phyloP scores from a whole-genome alignment of 1,284 basidiomycete species.

The Ceratobasidium sp. region DNA sequence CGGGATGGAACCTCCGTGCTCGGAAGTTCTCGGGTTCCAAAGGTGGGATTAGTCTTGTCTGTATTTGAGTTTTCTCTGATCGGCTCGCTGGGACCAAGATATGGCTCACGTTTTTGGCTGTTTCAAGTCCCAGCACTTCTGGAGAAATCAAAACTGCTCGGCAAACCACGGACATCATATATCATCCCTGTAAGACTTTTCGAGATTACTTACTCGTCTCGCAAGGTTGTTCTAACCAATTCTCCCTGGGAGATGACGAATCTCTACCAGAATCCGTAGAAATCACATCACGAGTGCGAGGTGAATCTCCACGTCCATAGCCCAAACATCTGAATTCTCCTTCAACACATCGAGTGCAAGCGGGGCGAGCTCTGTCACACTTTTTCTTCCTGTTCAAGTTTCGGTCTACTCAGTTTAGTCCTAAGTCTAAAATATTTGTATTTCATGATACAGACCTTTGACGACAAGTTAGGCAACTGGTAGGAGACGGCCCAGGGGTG shows the following conservation, averaged over 20 bases:
- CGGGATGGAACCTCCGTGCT: no score
- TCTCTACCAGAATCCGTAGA: neutral
- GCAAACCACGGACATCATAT: neutral
- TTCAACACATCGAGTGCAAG: neutral
- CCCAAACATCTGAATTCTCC: slow-evolving; percentile 32
- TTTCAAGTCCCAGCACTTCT: neutral
- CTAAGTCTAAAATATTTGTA: no score
- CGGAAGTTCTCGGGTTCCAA: no score
- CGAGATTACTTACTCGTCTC: neutral
- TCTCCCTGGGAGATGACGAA: neutral
- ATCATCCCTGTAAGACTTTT: neutral
- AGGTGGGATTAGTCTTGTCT: no score
- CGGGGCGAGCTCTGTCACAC: neutral
- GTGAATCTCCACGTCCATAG: neutral
- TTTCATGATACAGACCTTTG: no score
- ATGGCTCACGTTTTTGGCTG: neutral
- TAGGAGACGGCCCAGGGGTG: no score
- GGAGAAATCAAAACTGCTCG: neutral
- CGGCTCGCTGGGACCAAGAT: neutral
- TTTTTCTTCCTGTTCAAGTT: no score
- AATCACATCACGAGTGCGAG: neutral
- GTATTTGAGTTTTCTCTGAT: neutral
- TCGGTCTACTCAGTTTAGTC: no score
- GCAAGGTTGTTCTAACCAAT: neutral
- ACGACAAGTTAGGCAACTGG: no score